Evolutionary conservation across 495 filamentous ascomycete genomes (phyloP), one percentile per base, ranked within the genome.

Genomic region (Trichoderma gamsii): DNA sequence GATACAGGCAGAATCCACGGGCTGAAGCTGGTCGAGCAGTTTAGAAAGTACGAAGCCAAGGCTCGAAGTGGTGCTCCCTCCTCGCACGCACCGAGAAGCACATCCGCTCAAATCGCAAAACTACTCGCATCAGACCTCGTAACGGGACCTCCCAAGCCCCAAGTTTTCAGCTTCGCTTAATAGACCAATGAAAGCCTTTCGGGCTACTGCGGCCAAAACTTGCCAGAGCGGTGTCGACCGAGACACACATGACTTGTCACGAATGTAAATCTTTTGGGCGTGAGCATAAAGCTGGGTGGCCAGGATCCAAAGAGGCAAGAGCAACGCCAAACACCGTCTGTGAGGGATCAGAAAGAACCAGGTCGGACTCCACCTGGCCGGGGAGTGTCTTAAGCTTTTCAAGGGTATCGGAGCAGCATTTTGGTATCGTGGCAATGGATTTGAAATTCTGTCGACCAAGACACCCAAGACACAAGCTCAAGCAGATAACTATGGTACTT

Each of bases 371-470:
- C 25, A 35, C 56, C n/a, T 13, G n/a, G 51, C 21, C n/a, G 21
- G 21, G 23, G 11, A 12, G 51, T 59, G 5, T 59, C 44, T 61
- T 61, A 16, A 61, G 25, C 56, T 32, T 61, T 61, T 61, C 56
- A 61, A 61, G 56, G 56, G 56, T 61, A 32, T 61, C 56, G 56
- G 56, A 32, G 49, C n/a, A 18, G 49, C 49, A 18, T 52, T 18
- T 52, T 25, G 56, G 27, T 61, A 29, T 61, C 56, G 25, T 16
- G 56, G 56, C 25, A 32, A 9, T 16, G 25, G 25, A 32, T 61
- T 61, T 61, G 56, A 61, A 29, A 27, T 29, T 61, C 56, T 13
- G 12, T 61, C 3, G 2, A 21, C 25, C 13, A 4, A 29, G 23
- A 61, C 49, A 11, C 21, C n/a, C 8, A 25, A 13, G 56, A 23